Evolutionary conservation across 1,284 basidiomycete genomes (phyloP), one percentile per base, ranked within the genome.

Genomic region (Malassezia pachydermatis): DNA sequence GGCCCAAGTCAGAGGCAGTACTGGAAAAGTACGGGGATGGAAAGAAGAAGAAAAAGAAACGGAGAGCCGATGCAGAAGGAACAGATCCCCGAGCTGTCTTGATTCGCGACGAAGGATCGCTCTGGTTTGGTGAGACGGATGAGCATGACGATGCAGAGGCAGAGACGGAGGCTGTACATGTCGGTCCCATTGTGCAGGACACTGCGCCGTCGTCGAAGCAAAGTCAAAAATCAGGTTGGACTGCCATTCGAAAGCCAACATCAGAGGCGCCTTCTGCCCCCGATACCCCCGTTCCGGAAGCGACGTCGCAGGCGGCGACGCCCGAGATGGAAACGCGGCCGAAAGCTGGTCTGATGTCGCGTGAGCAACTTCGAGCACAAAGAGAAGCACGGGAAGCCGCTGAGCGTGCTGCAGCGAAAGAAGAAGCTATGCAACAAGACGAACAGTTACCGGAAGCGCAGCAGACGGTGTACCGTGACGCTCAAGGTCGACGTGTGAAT

Each of bases 1-100:
- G 92, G 0, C 83, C 87, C 0, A 98, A 95, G 71, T 89, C 90
- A 3, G 92, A 96, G 60, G 89, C 88, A 13, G 95, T 98, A 58
- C 78, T 96, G 4, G 76, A 87, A 3, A 79, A 80, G 39, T 73
- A 78, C 0, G 57, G 46, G 0, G 78, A 76, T 2, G 77, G 78
- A 0, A 75, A 79, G 44, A 78, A 79, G 63, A 83, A 81, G 73
- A 78, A 76, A 67, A 86, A 75, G 64, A 77, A 86, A 77, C 39
- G 17, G 27, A n/a, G 6, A 4, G 24, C n/a, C 9, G 24, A 17
- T 27, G 25, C 24, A 22, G 27, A n/a, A 5, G 2, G 27, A 16
- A 20, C 28, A 29, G 2, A 37, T 38, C n/a, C n/a, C n/a, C n/a
- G n/a, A 3, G 65, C 63, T 1, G 34, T 70, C 6, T 37, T 54